Base-by-base conservation (phyloP, 176 grass and related monocot species). In the Oryza australiensis region DNA sequence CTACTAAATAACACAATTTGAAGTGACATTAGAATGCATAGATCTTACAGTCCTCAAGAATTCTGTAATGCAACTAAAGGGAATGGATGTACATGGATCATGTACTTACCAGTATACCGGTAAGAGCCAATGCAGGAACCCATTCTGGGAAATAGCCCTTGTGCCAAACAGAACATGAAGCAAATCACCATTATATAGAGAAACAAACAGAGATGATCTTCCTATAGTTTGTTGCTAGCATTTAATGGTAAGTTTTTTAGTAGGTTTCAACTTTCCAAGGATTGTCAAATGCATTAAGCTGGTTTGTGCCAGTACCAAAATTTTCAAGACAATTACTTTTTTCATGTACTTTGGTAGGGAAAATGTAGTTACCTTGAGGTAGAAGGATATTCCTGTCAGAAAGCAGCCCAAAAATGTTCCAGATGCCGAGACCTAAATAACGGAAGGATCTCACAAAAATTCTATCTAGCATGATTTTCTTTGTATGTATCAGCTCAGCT, bases 401-500 rank as follows among this genome's bases (percentile, higher is more conserved):
- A 92, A 90, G 77, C 84, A 90, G 23, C 93, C 93, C 68, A 90
- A 70, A 30, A 90, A 93, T 78, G 90, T 89, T 66, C 90, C 93
- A 66, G 90, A 86, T 82, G 90, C 90, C 6, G 93, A 96, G 51
- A 92, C 88, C 90, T 93, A 77, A 51, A 83, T 34, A 73, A 84
- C 27, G 85, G 60, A 86, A 84, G 63, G 5, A 84, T 80, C 20
- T 88, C 64, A 83, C 75, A 76, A 70, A 45, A 75, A 75, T 70
- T 83, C 59, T 65, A 80, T 29, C 12, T 64, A 70, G 53, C 7
- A 79, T 65, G n/a, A 45, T 48, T 48, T 71, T 87, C 30, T 78
- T 70, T 32, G 55, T 74, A 64, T 67, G 71, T 64, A 91, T 66
- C 23, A 80, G 26, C 72, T 76, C 57, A 81, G 60, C 55, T 81